Evolutionary conservation across 2,329 filamentous ascomycete genomes (phyloP).

Genomic region (Fusarium hostae): DNA sequence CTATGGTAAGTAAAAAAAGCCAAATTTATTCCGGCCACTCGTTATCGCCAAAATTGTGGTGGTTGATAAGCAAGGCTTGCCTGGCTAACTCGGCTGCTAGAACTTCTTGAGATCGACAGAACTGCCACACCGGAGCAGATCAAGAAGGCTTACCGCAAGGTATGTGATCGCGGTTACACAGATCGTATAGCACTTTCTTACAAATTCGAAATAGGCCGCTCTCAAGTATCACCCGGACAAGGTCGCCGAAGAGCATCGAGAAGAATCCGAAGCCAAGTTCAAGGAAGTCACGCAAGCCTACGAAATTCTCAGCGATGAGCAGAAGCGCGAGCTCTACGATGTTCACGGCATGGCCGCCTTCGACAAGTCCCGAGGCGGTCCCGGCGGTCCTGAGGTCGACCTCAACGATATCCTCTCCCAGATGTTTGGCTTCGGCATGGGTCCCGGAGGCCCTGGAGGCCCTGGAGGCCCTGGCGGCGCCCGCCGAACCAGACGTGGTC

Average conservation of each 20-base stretch:
- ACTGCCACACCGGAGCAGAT: conserved; percentile 81
- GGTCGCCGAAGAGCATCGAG: conserved; percentile 85
- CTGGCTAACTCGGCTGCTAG: conserved; percentile 57
- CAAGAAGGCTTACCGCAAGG: conserved; percentile 97
- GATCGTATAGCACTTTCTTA: conserved; percentile 15
- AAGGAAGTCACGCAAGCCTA: conserved; percentile 94
- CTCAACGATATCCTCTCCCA: conserved; percentile 92
- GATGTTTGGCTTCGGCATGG: conserved; percentile 86
- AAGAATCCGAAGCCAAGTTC: conserved; percentile 89
- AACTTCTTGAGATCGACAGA: conserved; percentile 80
- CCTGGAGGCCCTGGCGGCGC: conserved; percentile 64
- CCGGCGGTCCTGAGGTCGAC: conserved; percentile 77
- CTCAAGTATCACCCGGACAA: conserved; percentile 95
- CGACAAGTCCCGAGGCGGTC: conserved; percentile 76
- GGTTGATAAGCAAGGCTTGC: conserved; percentile 4
- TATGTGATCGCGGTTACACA: conserved; percentile 52
- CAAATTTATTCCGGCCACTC: background rate
- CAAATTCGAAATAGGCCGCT: conserved; percentile 71
- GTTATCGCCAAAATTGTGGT: background rate
- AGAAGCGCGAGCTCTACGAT: conserved; percentile 93
- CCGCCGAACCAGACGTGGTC: conserved; percentile 74
- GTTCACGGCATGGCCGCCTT: conserved; percentile 96
- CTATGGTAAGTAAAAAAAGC: conserved; percentile 62
- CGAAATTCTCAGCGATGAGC: conserved; percentile 96
- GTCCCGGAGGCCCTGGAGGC: conserved; percentile 58